Conservation (phyloP, 495 filamentous ascomycete species). For the Schizothecium vesticola region DNA sequence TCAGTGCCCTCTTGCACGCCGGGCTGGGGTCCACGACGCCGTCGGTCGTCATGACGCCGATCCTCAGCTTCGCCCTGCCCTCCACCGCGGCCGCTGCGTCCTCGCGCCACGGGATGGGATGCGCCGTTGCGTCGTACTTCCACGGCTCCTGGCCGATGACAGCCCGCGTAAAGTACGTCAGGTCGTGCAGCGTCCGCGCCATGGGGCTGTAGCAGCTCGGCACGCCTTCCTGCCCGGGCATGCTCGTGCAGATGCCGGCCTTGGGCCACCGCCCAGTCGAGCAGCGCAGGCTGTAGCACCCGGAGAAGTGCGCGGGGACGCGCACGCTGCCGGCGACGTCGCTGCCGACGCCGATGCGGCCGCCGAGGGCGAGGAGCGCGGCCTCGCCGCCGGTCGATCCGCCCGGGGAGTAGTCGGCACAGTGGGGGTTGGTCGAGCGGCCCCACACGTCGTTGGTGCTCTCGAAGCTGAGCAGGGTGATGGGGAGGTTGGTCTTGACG, state of each 20-base stretch:
- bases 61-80: conserved; percentile 52
- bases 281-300: conserved; percentile 85
- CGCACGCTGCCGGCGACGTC: conserved; percentile 93
- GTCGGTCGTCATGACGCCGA: conserved; percentile 77
- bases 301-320: conserved; percentile 82
- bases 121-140: conserved; percentile 82
- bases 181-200: conserved; percentile 79
- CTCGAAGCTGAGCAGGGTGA: conserved; percentile 88
- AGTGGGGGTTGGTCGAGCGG: conserved; percentile 76
- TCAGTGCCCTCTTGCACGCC: conserved; percentile 73
- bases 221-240: conserved; percentile 92
- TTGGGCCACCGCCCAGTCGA: conserved; percentile 97
- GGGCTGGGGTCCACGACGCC: conserved; percentile 84
- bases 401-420: conserved; percentile 76
- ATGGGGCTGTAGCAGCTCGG: conserved; percentile 89
- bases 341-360: conserved; percentile 88
- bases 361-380: conserved; percentile 79
- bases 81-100: conserved; percentile 52
- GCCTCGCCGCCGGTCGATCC: conserved; percentile 88
- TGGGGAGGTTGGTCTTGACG: conserved; percentile 91
- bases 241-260: conserved; percentile 75
- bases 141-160: conserved; percentile 83
- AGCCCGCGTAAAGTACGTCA: conserved; percentile 77
- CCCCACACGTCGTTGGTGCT: conserved; percentile 89
- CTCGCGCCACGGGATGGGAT: conserved; percentile 75